Percentiles rank a stretch among this genome's conserved stretches.
Evolutionary conservation across 2,329 filamentous ascomycete species (phyloP).

Genomic region (Aspergillus tanneri): DNA sequence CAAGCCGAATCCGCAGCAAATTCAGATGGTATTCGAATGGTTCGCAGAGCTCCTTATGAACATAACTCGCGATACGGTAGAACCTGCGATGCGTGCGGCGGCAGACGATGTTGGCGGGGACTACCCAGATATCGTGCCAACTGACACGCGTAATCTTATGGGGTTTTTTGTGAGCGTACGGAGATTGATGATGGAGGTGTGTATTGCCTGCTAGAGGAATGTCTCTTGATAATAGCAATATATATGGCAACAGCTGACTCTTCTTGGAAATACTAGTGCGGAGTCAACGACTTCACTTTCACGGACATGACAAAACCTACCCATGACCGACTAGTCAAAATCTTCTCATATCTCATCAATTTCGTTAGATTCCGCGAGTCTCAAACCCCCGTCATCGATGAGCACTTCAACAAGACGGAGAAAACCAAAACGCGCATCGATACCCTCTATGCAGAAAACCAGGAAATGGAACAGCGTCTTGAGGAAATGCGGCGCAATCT

Average conservation of each 20-base stretch:
- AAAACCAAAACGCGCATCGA: conserved; percentile 85
- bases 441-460: conserved; percentile 77
- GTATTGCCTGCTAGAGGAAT: too few species aligned
- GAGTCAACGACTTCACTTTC: conserved; percentile 91
- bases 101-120: conserved; percentile 84
- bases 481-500: conserved; percentile 79
- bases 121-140: conserved; percentile 76
- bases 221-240: too few species aligned
- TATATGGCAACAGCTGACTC: background rate
- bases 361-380: conserved; percentile 96
- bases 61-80: conserved; percentile 85
- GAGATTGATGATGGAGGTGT: conserved; percentile 68
- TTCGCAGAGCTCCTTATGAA: conserved; percentile 94
- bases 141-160: conserved; percentile 91
- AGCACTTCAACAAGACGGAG: conserved; percentile 90
- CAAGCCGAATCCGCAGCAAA: conserved; percentile 90
- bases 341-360: conserved; percentile 97
- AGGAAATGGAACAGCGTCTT: conserved; percentile 77
- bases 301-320: conserved; percentile 88
- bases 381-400: conserved; percentile 83
- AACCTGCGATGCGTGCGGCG: conserved; percentile 91
- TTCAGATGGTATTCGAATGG: conserved; percentile 98
- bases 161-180: conserved; percentile 87
- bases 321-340: conserved; percentile 84
- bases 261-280: conserved; percentile 59